Evolutionary conservation across 257 asterid genomes (phyloP), one percentile per base, ranked within the genome.

Genomic region (Ballota nigra): DNA sequence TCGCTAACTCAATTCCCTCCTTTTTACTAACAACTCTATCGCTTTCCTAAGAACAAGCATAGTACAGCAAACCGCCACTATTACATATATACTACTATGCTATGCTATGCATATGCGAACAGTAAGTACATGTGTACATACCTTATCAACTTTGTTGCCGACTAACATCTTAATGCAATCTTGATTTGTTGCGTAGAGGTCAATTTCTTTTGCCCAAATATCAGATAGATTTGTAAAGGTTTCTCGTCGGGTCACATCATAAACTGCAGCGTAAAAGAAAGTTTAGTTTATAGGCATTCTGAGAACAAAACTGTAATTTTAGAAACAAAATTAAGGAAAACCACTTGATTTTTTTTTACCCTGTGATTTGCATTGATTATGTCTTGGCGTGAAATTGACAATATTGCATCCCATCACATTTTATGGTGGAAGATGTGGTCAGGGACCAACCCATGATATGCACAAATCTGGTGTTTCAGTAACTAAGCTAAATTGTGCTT

Each of bases 91-190:
- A 7, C 33, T 19, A 34, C 16, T 56, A 5, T 26, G n/a, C 33
- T 24, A 20, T 11, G 23, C 6, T 22, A n/a, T 23, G 67, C 28
- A 20, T 51, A 51, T 4, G 58, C 7, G 36, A 12, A 57, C 36
- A 3, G n/a, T n/a, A n/a, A n/a, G n/a, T n/a, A n/a, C n/a, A n/a
- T 55, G 10, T 1, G 6, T 12, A 73, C 38, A 57, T 82, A 89
- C 97, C 96, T 89, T 89, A 69, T 89, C 98, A 34, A 92, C 98
- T 85, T 92, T 92, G 87, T 92, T 92, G 66, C 98, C 96, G 0
- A 92, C 98, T 2, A 92, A 93, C 98, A 92, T 92, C 89, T 89
- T 92, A 75, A 92, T 88, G 81, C 96, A 89, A 66, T 88, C 96
- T 86, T 87, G 93, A 81, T 89, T 88, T 68, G 98, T 87, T 6